A percentile compares a stretch with the other conserved stretches of the same genome.
These are phyloP conservation scores for Hypoxylon sp. DNA, from an alignment of 2,329 filamentous ascomycete species.

Conservation along the genomic window DNA sequence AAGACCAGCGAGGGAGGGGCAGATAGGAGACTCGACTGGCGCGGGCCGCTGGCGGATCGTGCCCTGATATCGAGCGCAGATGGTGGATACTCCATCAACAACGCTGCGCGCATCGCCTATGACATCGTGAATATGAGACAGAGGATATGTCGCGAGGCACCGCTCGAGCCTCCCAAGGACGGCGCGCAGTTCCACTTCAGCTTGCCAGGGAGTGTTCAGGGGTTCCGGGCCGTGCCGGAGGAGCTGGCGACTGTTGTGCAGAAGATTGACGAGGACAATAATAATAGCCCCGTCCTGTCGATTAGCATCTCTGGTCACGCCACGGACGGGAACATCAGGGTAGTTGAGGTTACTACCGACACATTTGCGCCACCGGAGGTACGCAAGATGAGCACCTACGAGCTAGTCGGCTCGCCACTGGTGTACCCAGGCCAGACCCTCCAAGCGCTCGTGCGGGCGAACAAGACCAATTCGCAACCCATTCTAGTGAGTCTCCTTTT, in stretches of 20 bases:
- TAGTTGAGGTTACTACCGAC: constrained; percentile 43
- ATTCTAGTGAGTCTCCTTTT: constrained; percentile 22
- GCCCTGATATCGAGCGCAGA: constrained; percentile 54
- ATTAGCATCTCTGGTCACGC: constrained; percentile 22
- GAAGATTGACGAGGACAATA: not conserved
- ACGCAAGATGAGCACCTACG: constrained; percentile 41
- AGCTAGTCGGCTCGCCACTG: constrained; percentile 47
- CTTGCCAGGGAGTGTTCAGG: constrained; percentile 54
- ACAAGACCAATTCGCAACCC: not conserved
- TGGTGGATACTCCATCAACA: constrained; percentile 54
- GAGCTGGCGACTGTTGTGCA: constrained; percentile 18
- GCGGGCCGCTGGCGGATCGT: constrained; percentile 53
- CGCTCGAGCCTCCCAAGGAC: constrained; percentile 47
- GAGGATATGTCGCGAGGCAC: constrained; percentile 41
- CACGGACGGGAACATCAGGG: not conserved
- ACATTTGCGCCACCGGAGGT: constrained; percentile 47
- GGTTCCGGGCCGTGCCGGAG: constrained; percentile 42
- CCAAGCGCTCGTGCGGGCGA: constrained; percentile 30
- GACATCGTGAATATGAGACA: constrained; percentile 50
- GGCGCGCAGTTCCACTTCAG: constrained; percentile 56
- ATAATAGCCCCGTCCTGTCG: constrained; percentile 3
- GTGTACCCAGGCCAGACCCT: constrained; percentile 49
- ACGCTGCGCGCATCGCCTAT: constrained; percentile 52
- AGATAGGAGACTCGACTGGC: constrained; percentile 49
- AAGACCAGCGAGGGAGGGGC: not conserved